phyloP scores from a whole-genome alignment of 2,329 filamentous ascomycete genomes.

The Curvularia lunata region DNA sequence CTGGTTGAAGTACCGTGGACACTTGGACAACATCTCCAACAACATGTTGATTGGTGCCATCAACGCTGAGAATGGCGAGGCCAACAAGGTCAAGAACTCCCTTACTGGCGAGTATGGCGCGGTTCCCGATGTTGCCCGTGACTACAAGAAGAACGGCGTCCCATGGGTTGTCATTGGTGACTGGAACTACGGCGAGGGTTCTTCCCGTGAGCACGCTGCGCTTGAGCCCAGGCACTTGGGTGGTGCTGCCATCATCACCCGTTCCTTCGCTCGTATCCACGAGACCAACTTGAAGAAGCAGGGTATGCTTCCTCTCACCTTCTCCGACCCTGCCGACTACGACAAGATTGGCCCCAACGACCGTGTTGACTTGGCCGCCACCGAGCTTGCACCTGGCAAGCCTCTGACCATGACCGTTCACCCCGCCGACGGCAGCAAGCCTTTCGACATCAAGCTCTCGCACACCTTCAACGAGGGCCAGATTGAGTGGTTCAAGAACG shows the following conservation, averaged over 20 bases:
- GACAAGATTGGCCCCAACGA: constrained; percentile 95
- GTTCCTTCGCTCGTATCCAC: constrained; percentile 98
- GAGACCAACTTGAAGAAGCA: constrained; percentile 99
- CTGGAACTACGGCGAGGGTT: constrained; percentile 99
- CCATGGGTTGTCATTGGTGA: constrained; percentile 98
- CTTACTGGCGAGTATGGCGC: constrained; percentile 83
- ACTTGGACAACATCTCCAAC: constrained; percentile 99
- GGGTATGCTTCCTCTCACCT: constrained; percentile 98
- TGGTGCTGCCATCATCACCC: constrained; percentile 94
- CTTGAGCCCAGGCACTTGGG: constrained; percentile 97
- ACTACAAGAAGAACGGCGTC: constrained; percentile 97
- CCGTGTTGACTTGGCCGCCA: constrained; percentile 88
- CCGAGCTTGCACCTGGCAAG: constrained; percentile 89
- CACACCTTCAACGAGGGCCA: constrained; percentile 99
- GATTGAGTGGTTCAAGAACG: constrained; percentile 99
- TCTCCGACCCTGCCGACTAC: constrained; percentile 93
- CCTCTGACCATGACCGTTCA: constrained; percentile 91
- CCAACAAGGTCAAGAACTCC: constrained; percentile 96
- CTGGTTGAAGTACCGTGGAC: constrained; percentile 98
- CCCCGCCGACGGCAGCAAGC: constrained; percentile 77
- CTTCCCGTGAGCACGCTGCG: constrained; percentile 96
- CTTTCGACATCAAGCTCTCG: constrained; percentile 81
- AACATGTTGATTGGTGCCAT: constrained; percentile 99
- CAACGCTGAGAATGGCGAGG: constrained; percentile 94
- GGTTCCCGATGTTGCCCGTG: constrained; percentile 91